phyloP scores from a whole-genome alignment of 2,329 filamentous ascomycete genomes.

The Amylocarpus encephaloides region DNA sequence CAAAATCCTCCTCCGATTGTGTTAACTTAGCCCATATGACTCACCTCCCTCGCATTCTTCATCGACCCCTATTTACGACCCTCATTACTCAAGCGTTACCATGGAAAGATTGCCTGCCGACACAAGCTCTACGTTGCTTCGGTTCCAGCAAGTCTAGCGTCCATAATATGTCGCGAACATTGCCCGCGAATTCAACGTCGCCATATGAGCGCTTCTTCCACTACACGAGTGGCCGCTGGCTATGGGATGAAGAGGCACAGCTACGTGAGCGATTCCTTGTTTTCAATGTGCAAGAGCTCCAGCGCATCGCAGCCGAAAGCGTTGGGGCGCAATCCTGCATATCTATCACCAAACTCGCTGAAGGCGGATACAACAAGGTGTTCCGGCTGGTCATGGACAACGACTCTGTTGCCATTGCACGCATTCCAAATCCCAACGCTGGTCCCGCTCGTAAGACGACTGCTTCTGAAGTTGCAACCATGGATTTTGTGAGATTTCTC shows the following conservation, averaged over 20 bases:
- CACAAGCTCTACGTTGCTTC: no score
- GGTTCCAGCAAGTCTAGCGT: no score
- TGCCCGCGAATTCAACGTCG: slow-evolving; percentile 5
- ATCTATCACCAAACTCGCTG: slow-evolving; percentile 33
- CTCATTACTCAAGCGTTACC: no score
- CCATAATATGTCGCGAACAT: no score
- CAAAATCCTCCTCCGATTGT: no score
- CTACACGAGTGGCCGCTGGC: slow-evolving; percentile 32
- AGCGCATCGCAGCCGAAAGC: slow-evolving; percentile 29
- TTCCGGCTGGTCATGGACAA: slow-evolving; percentile 31
- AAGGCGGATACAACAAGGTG: slow-evolving; percentile 36
- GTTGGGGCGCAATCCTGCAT: slow-evolving; percentile 30
- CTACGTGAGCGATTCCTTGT: slow-evolving; percentile 28
- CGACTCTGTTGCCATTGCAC: slow-evolving; percentile 25
- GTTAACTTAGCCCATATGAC: no score
- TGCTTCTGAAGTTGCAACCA: slow-evolving; percentile 25
- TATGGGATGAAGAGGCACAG: slow-evolving; percentile 33
- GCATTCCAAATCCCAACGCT: slow-evolving; percentile 19
- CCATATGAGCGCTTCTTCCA: slow-evolving; percentile 23
- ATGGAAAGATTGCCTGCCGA: no score
- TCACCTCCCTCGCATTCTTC: no score
- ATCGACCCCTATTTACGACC: no score
- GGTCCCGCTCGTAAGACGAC: slow-evolving; percentile 17
- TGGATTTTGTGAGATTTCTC: slow-evolving; percentile 22
- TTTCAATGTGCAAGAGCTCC: slow-evolving; percentile 33